Conservation (phyloP, 768 basidiomycete species). For the Amanita inopinata region DNA sequence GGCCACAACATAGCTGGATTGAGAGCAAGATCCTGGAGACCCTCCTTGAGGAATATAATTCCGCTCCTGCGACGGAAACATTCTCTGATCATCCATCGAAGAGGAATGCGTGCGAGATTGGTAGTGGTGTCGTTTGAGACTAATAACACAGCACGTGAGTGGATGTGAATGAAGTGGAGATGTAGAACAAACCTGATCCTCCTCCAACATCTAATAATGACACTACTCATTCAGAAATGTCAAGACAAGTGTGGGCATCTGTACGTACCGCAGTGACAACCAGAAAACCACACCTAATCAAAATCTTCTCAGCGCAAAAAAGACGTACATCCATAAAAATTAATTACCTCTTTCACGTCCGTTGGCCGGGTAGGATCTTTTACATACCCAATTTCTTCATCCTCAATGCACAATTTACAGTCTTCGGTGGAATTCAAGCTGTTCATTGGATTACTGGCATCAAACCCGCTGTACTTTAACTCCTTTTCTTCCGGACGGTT, state of each 20-base stretch:
- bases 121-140: slow-evolving; percentile 19
- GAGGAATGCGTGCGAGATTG: slow-evolving; percentile 29
- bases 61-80: slow-evolving; percentile 34
- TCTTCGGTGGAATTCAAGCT: slow-evolving; percentile 15
- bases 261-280: slow-evolving; percentile 22
- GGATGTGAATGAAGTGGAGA: too few relatives aligned
- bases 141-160: too few relatives aligned
- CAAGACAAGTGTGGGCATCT: too few relatives aligned
- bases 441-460: neutral
- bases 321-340: too few relatives aligned
- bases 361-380: neutral
- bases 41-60: slow-evolving; percentile 31
- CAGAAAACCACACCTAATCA: slow-evolving; percentile 41
- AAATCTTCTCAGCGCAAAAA: too few relatives aligned
- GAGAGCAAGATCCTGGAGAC: slow-evolving; percentile 25
- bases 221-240: too few relatives aligned
- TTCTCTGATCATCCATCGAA: slow-evolving; percentile 51
- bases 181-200: slow-evolving; percentile 16
- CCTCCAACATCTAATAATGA: slow-evolving; percentile 27
- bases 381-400: neutral
- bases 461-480: neutral
- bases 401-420: neutral
- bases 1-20: slow-evolving; percentile 22
- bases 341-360: slow-evolving; percentile 7
- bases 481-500: slow-evolving; percentile 5